phyloP scores from a whole-genome alignment of 257 asterid species.

The Petrea volubilis region DNA sequence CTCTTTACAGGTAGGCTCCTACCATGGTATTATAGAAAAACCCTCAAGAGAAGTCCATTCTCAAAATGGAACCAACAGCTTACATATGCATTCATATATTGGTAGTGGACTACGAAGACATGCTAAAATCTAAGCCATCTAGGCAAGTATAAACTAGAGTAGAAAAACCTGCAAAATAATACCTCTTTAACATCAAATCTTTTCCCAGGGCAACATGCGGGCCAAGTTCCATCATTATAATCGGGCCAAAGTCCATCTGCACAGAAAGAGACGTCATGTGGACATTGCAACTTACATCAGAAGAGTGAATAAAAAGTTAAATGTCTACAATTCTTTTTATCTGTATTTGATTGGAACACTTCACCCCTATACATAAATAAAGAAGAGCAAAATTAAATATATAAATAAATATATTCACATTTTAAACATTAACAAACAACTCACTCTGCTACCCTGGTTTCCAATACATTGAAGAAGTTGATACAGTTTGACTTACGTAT shows the following conservation, averaged over 20 bases:
- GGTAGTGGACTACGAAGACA: background rate
- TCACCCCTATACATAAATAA: background rate
- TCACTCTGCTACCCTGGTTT: slow-evolving; percentile 17
- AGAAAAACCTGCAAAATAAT: slow-evolving; percentile 3
- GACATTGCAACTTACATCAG: slow-evolving; percentile 11
- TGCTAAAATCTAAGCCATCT: slow-evolving; percentile 10
- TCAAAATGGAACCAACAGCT: background rate
- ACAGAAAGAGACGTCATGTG: slow-evolving; percentile 10
- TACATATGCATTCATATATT: background rate
- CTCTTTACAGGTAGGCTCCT: background rate
- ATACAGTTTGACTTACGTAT: slow-evolving; percentile 63
- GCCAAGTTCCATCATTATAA: slow-evolving; percentile 92
- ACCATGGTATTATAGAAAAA: background rate
- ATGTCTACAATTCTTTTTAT: slow-evolving; percentile 2
- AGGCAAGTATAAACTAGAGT: background rate
- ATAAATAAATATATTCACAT: background rate
- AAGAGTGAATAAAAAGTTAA: background rate
- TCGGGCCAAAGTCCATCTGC: slow-evolving; percentile 98
- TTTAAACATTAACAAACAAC: slow-evolving; percentile 2
- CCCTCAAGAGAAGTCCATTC: background rate
- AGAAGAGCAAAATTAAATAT: background rate
- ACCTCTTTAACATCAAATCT: slow-evolving; percentile 71
- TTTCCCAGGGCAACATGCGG: slow-evolving; percentile 79
- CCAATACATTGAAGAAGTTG: slow-evolving; percentile 18
- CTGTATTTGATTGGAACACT: background rate